A percentile compares a stretch with the other conserved stretches of the same genome.
Evolutionary conservation across 1,284 basidiomycete species (phyloP).

Genomic region (Trichosporon sp.): DNA sequence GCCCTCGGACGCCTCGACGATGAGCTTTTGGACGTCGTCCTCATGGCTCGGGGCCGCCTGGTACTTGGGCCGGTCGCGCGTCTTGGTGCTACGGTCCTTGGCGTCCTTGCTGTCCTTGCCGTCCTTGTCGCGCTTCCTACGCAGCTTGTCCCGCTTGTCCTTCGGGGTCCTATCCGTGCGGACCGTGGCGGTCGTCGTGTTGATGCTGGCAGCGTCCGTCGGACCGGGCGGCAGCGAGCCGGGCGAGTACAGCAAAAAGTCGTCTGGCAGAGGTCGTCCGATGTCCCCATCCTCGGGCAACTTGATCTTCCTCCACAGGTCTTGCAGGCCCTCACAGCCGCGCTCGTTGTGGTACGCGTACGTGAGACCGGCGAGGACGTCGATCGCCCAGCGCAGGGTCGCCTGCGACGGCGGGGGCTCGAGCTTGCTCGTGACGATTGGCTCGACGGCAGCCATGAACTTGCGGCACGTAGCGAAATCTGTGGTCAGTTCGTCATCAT

Average conservation of each 20-base stretch:
- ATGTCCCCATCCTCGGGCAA: conserved; percentile 42
- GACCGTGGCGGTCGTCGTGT: not conserved
- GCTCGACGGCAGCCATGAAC: conserved; percentile 37
- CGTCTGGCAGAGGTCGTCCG: conserved; percentile 40
- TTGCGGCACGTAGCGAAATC: conserved; percentile 43
- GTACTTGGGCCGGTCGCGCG: not conserved
- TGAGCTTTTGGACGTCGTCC: conserved; percentile 1
- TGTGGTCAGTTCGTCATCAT: conserved; percentile 17
- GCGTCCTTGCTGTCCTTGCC: not conserved
- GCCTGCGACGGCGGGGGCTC: conserved; percentile 6
- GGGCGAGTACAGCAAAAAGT: conserved; percentile 16
- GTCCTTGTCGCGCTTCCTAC: not conserved
- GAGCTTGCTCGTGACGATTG: conserved; percentile 11
- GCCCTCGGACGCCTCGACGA: conserved; percentile 1
- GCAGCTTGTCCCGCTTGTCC: not conserved
- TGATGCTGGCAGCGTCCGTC: conserved; percentile 8
- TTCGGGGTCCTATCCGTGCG: not conserved
- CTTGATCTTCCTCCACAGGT: conserved; percentile 47
- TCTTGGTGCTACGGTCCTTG: not conserved
- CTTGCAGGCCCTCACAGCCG: conserved; percentile 39
- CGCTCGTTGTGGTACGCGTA: conserved; percentile 40
- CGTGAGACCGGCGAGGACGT: conserved; percentile 41
- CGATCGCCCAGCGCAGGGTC: conserved; percentile 13
- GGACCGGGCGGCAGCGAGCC: conserved; percentile 4
- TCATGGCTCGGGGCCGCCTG: not conserved